Conservation (phyloP, 2,329 filamentous ascomycete genomes). For the Cryphonectria nitschkei region DNA sequence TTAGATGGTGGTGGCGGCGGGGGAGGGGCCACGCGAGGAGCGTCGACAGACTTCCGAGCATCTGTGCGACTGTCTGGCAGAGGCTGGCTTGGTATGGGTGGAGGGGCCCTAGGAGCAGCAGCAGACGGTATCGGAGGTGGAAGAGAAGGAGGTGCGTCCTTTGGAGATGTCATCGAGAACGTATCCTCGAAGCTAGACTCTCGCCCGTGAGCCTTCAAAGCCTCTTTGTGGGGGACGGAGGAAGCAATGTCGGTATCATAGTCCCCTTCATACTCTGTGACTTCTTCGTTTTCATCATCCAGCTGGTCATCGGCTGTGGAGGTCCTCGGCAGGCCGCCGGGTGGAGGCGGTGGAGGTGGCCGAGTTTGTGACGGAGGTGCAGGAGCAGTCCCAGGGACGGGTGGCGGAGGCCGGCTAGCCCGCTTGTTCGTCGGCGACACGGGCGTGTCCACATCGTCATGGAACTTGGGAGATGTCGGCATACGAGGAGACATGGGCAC, state of each 20-base stretch:
- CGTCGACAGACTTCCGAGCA: slow-evolving; percentile 68
- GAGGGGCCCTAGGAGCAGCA: slow-evolving; percentile 58
- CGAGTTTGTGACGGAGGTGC: slow-evolving; percentile 56
- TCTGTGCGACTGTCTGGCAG: slow-evolving; percentile 48
- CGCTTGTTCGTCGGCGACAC: slow-evolving; percentile 53
- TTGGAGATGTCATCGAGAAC: slow-evolving; percentile 62
- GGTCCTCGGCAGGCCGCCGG: slow-evolving; percentile 57
- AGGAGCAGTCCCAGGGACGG: slow-evolving; percentile 62
- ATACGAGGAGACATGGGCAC: slow-evolving; percentile 42
- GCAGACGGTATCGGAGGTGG: slow-evolving; percentile 61
- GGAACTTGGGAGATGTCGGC: slow-evolving; percentile 41
- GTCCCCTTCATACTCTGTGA: slow-evolving; percentile 94
- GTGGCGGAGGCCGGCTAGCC: slow-evolving; percentile 60
- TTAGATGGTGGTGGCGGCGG: slow-evolving; percentile 62
- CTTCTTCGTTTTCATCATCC: slow-evolving; percentile 75
- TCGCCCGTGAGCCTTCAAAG: slow-evolving; percentile 78
- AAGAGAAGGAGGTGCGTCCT: slow-evolving; percentile 48
- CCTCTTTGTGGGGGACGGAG: slow-evolving; percentile 92
- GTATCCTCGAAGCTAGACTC: slow-evolving; percentile 78
- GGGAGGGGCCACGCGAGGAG: slow-evolving; percentile 71
- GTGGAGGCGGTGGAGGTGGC: slow-evolving; percentile 70
- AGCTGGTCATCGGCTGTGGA: slow-evolving; percentile 60
- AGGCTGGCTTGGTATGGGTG: slow-evolving; percentile 64
- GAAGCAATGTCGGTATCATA: slow-evolving; percentile 97
- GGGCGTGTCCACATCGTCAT: slow-evolving; percentile 42